phyloP scores from a whole-genome alignment of 2,329 filamentous ascomycete genomes.

The Colletotrichum lupini region DNA sequence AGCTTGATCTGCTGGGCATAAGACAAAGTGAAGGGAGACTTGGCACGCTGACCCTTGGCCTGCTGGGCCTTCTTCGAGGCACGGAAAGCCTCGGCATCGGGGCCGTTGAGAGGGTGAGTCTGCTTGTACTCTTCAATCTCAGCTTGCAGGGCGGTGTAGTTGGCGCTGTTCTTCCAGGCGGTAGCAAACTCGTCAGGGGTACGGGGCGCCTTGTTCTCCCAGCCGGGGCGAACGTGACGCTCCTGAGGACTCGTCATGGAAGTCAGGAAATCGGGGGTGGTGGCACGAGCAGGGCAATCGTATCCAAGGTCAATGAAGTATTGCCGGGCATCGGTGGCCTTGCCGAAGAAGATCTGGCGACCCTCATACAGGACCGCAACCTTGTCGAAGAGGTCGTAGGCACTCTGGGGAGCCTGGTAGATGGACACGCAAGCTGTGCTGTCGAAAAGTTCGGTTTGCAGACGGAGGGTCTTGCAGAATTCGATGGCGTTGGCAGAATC shows the following conservation, averaged over 20 bases:
- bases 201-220: conserved; percentile 65
- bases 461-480: conserved; percentile 76
- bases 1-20: conserved; percentile 80
- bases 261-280: conserved; percentile 78
- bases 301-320: conserved; percentile 78
- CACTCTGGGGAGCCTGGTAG: conserved; percentile 75
- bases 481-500: conserved; percentile 82
- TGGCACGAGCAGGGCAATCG: conserved; percentile 73
- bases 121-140: conserved; percentile 68
- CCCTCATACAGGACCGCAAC: conserved; percentile 69
- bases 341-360: conserved; percentile 72
- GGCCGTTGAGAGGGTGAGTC: conserved; percentile 63
- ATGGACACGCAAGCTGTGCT: conserved; percentile 77
- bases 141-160: conserved; percentile 61
- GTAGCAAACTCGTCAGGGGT: conserved; percentile 71
- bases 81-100: conserved; percentile 68
- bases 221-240: conserved; percentile 66
- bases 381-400: conserved; percentile 74
- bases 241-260: conserved; percentile 73
- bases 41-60: conserved; percentile 68
- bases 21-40: conserved; percentile 87
- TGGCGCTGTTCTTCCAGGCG: conserved; percentile 66
- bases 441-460: conserved; percentile 74
- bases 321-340: conserved; percentile 66
- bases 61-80: conserved; percentile 65